phyloP scores from a whole-genome alignment of 2,329 filamentous ascomycete species.

The Onygena corvina region DNA sequence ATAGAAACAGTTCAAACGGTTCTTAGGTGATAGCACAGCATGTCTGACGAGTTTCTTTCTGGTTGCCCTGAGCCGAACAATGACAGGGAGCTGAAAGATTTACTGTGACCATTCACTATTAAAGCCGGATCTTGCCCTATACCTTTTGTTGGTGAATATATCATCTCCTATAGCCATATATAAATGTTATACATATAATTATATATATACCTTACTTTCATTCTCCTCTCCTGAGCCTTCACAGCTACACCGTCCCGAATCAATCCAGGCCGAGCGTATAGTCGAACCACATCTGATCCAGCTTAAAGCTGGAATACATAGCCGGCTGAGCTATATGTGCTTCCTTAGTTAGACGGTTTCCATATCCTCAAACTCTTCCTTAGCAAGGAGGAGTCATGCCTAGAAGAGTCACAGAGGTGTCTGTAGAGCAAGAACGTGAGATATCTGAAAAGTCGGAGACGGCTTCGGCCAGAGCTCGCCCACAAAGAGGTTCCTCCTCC shows the following conservation, averaged over 20 bases:
- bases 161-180: too few relatives aligned
- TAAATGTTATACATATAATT: too few relatives aligned
- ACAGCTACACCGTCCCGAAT: too few relatives aligned
- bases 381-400: constrained; percentile 1
- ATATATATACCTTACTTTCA: background rate
- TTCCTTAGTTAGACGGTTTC: background rate
- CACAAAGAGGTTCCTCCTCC: constrained; percentile 8
- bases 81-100: background rate
- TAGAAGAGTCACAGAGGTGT: background rate
- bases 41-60: background rate
- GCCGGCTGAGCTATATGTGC: background rate
- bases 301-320: background rate
- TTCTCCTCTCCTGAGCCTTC: background rate
- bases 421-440: too few relatives aligned
- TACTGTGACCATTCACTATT: background rate
- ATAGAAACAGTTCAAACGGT: background rate
- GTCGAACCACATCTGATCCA: too few relatives aligned
- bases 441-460: background rate
- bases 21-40: background rate
- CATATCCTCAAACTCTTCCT: background rate
- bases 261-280: too few relatives aligned
- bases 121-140: background rate
- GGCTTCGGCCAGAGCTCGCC: background rate
- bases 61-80: background rate
- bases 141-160: background rate